Conservation (phyloP, 305 asterid genomes). For the Fraxinus paxiana region DNA sequence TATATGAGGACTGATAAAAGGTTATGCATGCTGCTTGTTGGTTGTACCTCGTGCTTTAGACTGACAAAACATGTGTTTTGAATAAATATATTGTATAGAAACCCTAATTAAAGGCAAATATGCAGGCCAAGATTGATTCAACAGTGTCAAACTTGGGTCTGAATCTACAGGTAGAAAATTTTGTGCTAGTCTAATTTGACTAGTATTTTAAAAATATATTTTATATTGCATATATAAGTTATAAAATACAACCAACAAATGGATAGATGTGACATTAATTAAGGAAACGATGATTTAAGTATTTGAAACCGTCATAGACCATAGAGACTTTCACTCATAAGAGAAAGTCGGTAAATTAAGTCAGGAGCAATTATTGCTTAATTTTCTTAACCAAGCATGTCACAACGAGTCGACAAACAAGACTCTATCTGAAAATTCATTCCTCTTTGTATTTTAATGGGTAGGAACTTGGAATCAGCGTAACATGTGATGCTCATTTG, state of each 20-base stretch:
- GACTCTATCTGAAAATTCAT: background rate
- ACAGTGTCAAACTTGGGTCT: conserved; percentile 25
- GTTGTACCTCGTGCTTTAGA: conserved; percentile 30
- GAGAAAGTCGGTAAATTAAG: background rate
- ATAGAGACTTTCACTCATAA: background rate
- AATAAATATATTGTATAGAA: conserved; percentile 1
- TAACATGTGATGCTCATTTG: conserved; percentile 44
- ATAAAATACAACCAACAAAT: background rate
- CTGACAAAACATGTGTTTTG: conserved; percentile 45
- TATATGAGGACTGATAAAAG: background rate
- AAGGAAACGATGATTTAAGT: background rate
- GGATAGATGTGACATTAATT: background rate
- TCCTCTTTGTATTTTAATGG: conserved; percentile 3
- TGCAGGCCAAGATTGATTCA: conserved; percentile 26
- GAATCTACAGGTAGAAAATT: background rate
- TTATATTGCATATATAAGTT: background rate
- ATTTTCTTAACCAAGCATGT: background rate
- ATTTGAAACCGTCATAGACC: background rate
- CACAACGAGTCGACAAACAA: background rate
- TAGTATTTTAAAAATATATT: background rate
- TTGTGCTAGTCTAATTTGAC: conserved; percentile 18
- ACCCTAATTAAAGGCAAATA: conserved; percentile 18
- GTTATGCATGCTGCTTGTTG: conserved; percentile 16
- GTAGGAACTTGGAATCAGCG: conserved; percentile 24
- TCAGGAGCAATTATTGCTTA: background rate